These are phyloP conservation scores for Tubosaeta sp. DNA, from an alignment of 768 basidiomycete species.

Conservation along the genomic window DNA sequence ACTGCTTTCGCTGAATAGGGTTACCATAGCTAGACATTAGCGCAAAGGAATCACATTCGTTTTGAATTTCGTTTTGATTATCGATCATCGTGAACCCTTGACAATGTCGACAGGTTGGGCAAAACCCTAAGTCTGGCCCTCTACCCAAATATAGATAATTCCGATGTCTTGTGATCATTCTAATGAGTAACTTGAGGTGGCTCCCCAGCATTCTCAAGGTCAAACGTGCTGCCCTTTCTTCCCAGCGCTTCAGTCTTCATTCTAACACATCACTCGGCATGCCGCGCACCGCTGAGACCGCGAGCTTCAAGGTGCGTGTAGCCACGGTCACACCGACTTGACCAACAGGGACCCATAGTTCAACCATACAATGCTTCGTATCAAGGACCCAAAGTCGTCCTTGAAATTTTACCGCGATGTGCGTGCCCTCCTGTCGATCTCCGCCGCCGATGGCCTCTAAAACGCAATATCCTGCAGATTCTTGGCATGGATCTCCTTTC, in stretches of 20 bases:
- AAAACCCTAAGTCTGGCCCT: background rate
- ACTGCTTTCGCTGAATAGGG: background rate
- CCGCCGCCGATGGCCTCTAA: background rate
- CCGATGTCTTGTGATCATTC: constrained; percentile 4
- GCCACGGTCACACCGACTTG: background rate
- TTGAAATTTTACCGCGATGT: constrained; percentile 78
- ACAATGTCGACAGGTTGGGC: background rate
- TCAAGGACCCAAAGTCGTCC: constrained; percentile 83
- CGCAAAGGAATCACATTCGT: background rate
- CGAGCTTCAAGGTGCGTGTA: constrained; percentile 52
- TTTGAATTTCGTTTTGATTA: background rate
- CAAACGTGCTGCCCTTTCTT: constrained; percentile 2
- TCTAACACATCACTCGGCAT: constrained; percentile 34
- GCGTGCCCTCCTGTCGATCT: constrained; percentile 13
- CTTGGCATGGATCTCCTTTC: constrained; percentile 76
- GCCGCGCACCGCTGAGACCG: constrained; percentile 62
- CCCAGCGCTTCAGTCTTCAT: background rate
- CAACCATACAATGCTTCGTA: constrained; percentile 85
- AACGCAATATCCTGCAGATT: constrained; percentile 30
- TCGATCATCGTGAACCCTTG: background rate
- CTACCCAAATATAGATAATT: constrained; percentile 13
- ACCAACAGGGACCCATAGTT: constrained; percentile 39
- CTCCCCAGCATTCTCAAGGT: constrained; percentile 6
- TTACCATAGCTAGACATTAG: background rate
- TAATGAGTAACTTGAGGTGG: constrained; percentile 1